Conservation (phyloP, 345 rosid genomes). For the Eucalyptus regnans region DNA sequence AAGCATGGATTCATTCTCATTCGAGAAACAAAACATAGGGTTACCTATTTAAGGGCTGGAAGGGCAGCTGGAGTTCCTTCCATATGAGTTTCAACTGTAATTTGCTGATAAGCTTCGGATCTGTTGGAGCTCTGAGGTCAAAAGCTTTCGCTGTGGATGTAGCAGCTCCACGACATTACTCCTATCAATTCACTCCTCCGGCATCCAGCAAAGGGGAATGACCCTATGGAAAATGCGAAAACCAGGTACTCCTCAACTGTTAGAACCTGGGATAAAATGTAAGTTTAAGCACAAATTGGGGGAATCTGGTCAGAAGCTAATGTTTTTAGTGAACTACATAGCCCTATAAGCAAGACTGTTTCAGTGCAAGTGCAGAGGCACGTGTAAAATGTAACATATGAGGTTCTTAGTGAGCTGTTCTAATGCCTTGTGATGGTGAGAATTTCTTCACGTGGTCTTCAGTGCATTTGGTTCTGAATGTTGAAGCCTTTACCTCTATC, state of each 20-base stretch:
- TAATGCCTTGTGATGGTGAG: neutral
- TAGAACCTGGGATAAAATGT: neutral
- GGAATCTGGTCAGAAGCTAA: neutral
- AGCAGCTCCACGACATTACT: neutral
- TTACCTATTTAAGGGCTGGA: neutral
- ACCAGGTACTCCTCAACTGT: neutral
- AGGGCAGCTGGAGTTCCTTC: neutral
- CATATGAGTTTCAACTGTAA: no score
- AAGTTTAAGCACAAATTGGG: neutral
- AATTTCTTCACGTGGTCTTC: neutral
- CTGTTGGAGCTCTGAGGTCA: neutral
- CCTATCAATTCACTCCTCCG: neutral
- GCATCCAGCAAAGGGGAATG: neutral
- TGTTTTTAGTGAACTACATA: neutral
- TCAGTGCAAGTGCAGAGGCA: neutral
- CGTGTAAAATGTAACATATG: neutral
- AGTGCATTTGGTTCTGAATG: neutral
- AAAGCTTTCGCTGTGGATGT: rapidly evolving
- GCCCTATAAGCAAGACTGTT: neutral
- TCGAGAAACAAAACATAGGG: neutral
- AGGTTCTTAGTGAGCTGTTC: neutral
- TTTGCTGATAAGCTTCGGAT: neutral
- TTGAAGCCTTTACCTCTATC: neutral
- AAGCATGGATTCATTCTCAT: neutral
- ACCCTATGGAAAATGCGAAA: neutral